A percentile compares a stretch with the other conserved stretches of the same genome.
Evolutionary conservation across 208 protist species (phyloP).

Genomic region (Trichomonas gallinae): DNA sequence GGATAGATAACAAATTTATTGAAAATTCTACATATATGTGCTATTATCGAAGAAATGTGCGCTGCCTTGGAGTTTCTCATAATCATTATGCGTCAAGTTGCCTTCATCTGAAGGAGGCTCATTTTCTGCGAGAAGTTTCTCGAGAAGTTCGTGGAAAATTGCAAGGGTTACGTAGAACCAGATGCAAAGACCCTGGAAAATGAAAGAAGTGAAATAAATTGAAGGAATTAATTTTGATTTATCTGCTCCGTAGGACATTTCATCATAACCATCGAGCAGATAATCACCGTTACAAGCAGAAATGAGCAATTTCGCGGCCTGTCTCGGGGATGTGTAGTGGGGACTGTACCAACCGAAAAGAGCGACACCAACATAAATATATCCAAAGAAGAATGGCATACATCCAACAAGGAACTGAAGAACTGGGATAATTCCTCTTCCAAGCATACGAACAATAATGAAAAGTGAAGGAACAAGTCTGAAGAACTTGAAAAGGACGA

Average conservation of each 20-base stretch:
- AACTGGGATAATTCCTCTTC: not conserved
- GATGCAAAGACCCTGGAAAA: not conserved
- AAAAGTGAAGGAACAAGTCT: not conserved
- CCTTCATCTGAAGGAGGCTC: not conserved
- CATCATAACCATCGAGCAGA: constrained; percentile 13
- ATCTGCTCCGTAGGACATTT: not conserved
- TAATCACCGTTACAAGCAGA: not conserved
- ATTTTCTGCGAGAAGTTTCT: not conserved
- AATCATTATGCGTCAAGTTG: not conserved
- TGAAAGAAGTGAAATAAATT: not conserved
- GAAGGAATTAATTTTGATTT: not conserved
- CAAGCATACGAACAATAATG: not conserved
- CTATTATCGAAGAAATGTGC: not conserved
- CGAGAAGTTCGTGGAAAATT: not conserved
- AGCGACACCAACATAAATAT: not conserved
- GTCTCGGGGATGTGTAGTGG: not conserved
- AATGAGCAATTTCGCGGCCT: constrained; percentile 5
- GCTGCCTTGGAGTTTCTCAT: not conserved
- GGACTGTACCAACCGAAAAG: not conserved
- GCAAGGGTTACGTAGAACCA: not conserved
- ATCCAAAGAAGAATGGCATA: not conserved
- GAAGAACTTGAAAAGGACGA: not conserved
- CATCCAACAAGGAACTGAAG: not conserved
- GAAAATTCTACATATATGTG: not conserved
- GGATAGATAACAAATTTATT: too few relatives aligned